Percentiles rank a stretch among this genome's conserved stretches.
These are phyloP conservation scores for Pseudisothecium myosuroides DNA, from an alignment of 225 moss, liverwort and hornwort genomes.

Conservation along the genomic window DNA sequence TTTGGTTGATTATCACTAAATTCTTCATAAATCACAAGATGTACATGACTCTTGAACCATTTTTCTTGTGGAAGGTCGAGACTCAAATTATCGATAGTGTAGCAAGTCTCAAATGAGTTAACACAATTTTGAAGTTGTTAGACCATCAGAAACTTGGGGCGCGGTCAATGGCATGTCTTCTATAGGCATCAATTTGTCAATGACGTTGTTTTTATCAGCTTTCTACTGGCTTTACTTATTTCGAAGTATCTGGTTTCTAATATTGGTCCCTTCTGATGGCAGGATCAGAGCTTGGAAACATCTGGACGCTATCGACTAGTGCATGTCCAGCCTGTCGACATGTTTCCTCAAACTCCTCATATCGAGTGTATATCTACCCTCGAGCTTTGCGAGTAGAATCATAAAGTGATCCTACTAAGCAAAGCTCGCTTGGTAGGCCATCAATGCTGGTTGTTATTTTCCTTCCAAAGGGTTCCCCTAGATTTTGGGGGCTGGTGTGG, in stretches of 20 bases:
- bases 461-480: background rate
- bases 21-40: background rate
- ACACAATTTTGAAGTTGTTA: background rate
- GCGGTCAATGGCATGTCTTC: background rate
- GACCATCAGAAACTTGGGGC: background rate
- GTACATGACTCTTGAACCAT: background rate
- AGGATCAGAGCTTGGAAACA: slow-evolving; percentile 18
- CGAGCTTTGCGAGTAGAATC: slow-evolving; percentile 27
- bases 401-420: background rate
- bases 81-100: background rate
- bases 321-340: slow-evolving; percentile 83
- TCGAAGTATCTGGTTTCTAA: background rate
- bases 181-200: background rate
- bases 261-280: background rate
- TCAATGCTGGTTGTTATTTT: background rate
- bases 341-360: slow-evolving; percentile 99
- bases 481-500: background rate
- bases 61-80: background rate
- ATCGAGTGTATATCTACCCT: slow-evolving; percentile 77
- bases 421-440: background rate
- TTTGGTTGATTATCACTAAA: background rate
- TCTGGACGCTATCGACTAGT: slow-evolving; percentile 44
- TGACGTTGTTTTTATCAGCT: background rate
- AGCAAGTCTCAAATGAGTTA: background rate
- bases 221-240: background rate